Base-by-base conservation (phyloP, 257 asterid species). In the Solanum verrucosum region DNA sequence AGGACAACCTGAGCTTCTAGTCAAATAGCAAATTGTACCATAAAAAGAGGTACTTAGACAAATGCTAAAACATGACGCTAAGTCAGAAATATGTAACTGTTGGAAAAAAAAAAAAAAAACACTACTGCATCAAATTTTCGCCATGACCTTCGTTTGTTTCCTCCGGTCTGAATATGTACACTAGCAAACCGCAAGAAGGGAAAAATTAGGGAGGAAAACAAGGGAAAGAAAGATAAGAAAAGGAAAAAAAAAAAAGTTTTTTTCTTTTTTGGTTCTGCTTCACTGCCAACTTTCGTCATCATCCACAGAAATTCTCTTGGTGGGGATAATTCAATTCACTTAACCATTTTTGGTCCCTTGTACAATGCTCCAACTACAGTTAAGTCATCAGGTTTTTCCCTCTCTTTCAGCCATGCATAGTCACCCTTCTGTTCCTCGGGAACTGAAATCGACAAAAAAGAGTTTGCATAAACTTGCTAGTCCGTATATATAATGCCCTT, bases 371-470 rank as follows among this genome's bases (percentile, higher is more conserved):
- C 97, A 21, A 94, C 94, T 27, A 96, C 89, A 0, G 70, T 81
- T 6, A 93, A 91, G 16, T 95, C 98, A 71, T 93, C 93, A 0
- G 98, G 99, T 86, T 65, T 92, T 56, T 95, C 99, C 91, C 95
- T 92, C 90, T 95, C 98, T 92, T 90, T 88, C 67, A 96, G 97
- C 99, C 98, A 96, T 65, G 94, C 96, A 78, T 93, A 92, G 1
- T 88, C 90, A 12, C 90, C 96, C 65, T 86, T 83, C 79, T 91
- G 94, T 82, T 91, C 93, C 77, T 85, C 93, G 0, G 86, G 31
- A 77, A 87, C 89, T 8, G 85, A 81, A 44, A 81, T 46, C 3
- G 42, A 46, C 27, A 46, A 16, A 29, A 38, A n/a, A 5, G 16
- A 34, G 12, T 18, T 74, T 21, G 82, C 5, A 42, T 78, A 34